These are phyloP conservation scores for Periglandula ipomoeae DNA, from an alignment of 2,329 filamentous ascomycete genomes.

Conservation along the genomic window DNA sequence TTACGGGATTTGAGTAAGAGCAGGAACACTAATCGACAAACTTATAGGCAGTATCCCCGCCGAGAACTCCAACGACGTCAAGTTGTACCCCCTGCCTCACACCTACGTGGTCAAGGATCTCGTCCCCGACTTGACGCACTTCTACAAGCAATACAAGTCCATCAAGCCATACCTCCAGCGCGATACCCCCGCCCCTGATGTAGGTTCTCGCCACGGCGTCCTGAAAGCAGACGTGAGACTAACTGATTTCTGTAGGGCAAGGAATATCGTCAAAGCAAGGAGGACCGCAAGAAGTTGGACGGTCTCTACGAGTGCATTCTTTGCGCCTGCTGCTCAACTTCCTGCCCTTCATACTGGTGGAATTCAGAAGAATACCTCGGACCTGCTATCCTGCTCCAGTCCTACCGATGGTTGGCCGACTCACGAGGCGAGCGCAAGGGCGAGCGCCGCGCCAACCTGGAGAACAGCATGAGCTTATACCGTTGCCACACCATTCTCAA, in stretches of 20 bases:
- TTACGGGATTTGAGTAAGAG: background rate
- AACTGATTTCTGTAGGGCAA: conserved; percentile 53
- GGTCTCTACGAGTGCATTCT: conserved; percentile 99
- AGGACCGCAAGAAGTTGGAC: conserved; percentile 91
- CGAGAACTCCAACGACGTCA: conserved; percentile 69
- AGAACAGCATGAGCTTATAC: conserved; percentile 99
- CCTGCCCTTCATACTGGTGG: conserved; percentile 99
- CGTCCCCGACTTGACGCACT: conserved; percentile 92
- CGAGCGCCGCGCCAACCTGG: conserved; percentile 81
- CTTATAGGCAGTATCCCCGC: conserved; percentile 78
- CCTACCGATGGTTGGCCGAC: conserved; percentile 94
- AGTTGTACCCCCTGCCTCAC: conserved; percentile 96
- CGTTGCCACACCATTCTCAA: conserved; percentile 99
- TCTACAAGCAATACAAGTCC: conserved; percentile 99
- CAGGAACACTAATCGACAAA: background rate
- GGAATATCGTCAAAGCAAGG: conserved; percentile 85
- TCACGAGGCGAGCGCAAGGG: conserved; percentile 84
- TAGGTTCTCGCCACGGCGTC: conserved; percentile 37
- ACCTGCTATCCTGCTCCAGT: conserved; percentile 91
- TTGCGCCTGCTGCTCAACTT: conserved; percentile 97
- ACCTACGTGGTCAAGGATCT: conserved; percentile 99
- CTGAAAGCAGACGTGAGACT: background rate
- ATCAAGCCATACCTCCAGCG: conserved; percentile 98
- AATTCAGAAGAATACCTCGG: conserved; percentile 98
- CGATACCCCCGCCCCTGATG: conserved; percentile 72